phyloP scores from a whole-genome alignment of 1,284 basidiomycete species.

The Leccinum solheimii region DNA sequence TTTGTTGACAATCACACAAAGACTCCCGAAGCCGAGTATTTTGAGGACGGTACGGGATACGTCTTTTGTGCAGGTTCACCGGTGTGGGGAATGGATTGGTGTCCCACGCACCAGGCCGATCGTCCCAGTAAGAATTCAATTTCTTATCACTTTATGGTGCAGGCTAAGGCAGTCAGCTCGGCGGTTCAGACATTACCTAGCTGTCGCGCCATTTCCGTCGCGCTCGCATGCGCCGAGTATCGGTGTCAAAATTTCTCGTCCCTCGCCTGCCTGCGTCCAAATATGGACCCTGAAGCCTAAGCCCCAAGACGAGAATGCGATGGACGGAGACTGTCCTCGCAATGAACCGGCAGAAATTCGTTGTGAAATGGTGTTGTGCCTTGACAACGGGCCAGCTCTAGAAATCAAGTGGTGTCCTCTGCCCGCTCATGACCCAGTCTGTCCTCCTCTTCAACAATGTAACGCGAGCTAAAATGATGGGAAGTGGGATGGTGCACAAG shows the following conservation, averaged over 20 bases:
- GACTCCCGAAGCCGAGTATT: conserved; percentile 40
- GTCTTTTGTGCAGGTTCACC: conserved; percentile 83
- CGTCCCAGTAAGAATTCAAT: conserved; percentile 47
- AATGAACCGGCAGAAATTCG: conserved; percentile 39
- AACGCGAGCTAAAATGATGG: conserved; percentile 9
- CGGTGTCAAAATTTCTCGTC: conserved; percentile 52
- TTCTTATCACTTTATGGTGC: neutral
- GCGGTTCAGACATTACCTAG: conserved; percentile 71
- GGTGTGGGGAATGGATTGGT: conserved; percentile 89
- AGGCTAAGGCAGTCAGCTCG: conserved; percentile 41
- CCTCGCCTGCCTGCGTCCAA: conserved; percentile 64
- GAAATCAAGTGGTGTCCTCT: conserved; percentile 89
- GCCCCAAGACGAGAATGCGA: conserved; percentile 17
- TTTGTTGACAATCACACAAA: neutral
- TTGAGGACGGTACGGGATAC: conserved; percentile 46
- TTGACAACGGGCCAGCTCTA: conserved; percentile 72
- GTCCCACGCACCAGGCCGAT: conserved; percentile 70
- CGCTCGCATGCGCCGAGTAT: conserved; percentile 58
- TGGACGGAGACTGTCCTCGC: conserved; percentile 41
- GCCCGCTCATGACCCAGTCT: conserved; percentile 63
- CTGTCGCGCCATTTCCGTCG: conserved; percentile 75
- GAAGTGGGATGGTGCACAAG: conserved; percentile 20
- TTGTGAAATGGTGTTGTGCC: conserved; percentile 77
- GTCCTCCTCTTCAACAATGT: conserved; percentile 1
- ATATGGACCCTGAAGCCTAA: conserved; percentile 53